phyloP scores from a whole-genome alignment of 805 yeast species.

The Limtongozyma cylindracea region DNA sequence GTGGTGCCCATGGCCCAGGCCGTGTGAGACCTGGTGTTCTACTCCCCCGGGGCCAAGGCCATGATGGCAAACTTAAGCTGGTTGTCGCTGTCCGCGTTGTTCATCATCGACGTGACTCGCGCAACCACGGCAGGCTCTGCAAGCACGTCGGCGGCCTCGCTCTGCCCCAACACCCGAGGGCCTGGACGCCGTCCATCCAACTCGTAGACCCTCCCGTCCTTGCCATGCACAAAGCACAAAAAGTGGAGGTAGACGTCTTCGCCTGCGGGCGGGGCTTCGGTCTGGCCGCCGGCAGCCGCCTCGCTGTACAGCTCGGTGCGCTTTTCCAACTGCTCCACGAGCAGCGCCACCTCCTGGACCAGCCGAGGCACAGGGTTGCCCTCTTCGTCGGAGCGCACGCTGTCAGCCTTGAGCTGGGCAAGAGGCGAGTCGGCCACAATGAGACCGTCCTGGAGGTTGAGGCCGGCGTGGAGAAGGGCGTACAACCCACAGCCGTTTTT shows the following conservation, averaged over 20 bases:
- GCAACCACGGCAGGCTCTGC: slow-evolving; percentile 20
- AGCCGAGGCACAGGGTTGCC: not conserved
- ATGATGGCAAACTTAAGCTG: slow-evolving; percentile 48
- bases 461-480: slow-evolving; percentile 45
- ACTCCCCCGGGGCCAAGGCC: slow-evolving; percentile 26
- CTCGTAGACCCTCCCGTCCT: slow-evolving; percentile 41
- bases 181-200: slow-evolving; percentile 75
- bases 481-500: slow-evolving; percentile 84
- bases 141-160: slow-evolving; percentile 20
- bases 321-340: slow-evolving; percentile 20
- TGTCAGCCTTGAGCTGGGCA: slow-evolving; percentile 2
- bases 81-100: slow-evolving; percentile 29
- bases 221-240: slow-evolving; percentile 38
- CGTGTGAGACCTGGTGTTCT: no score
- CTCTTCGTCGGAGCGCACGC: slow-evolving; percentile 6
- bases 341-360: slow-evolving; percentile 7
- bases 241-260: slow-evolving; percentile 40
- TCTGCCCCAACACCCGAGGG: slow-evolving; percentile 35
- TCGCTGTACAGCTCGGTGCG: slow-evolving; percentile 14
- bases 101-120: slow-evolving; percentile 44
- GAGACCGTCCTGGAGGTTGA: slow-evolving; percentile 20
- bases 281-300: slow-evolving; percentile 29
- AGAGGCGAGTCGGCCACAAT: slow-evolving; percentile 5
- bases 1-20: no score
- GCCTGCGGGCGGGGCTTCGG: slow-evolving; percentile 38